Evolutionary conservation across 2,329 filamentous ascomycete genomes (phyloP), one percentile per base, ranked within the genome.

Genomic region (Escovopsis sp.): DNA sequence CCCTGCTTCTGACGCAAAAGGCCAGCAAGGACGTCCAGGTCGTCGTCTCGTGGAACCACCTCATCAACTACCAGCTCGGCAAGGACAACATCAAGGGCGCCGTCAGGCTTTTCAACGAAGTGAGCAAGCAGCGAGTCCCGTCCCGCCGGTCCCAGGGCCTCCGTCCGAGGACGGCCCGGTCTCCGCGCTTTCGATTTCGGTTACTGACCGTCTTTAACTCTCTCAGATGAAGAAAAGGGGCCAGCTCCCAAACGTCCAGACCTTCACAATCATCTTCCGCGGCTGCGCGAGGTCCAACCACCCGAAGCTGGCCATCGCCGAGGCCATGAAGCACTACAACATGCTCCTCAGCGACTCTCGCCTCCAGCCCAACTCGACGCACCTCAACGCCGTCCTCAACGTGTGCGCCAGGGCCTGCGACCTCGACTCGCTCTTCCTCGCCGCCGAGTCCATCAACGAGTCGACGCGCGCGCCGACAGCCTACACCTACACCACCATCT

Each of bases 171-270:
- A 23, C 23, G 23, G 2, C 23, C 23, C 23, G 4, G 23, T 6
- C 4, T 23, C 23, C 23, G 23, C 6, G 23, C 23, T 23, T 23
- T 23, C 15, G 15, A 39, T 34, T 6, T 19, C 36, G 33, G 28
- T 38, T 11, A 33, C 33, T 11, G 32, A 11, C 26, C 35, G 26
- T 26, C 18, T 39, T 23, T 23, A 3, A 23, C 4, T 23, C 26
- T 12, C 45, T 11, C 51, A 85, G 82, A 96, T 98, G 89, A 98
- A 96, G 66, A 96, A 96, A 65, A 75, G 87, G 47, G 80, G 71
- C 5, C 82, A 93, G 53, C 68, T 73, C 26, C 89, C 91, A 1
- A 89, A 88, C 57, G 73, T 77, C 4, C 75, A 81, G 53, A 95
- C 91, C 0, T 95, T 84, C 57, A 91, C 85, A 15, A 79, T 85